A percentile compares a stretch with the other conserved stretches of the same genome.
Evolutionary conservation across 768 basidiomycete species (phyloP).

Genomic region (Boletus huronensis): DNA sequence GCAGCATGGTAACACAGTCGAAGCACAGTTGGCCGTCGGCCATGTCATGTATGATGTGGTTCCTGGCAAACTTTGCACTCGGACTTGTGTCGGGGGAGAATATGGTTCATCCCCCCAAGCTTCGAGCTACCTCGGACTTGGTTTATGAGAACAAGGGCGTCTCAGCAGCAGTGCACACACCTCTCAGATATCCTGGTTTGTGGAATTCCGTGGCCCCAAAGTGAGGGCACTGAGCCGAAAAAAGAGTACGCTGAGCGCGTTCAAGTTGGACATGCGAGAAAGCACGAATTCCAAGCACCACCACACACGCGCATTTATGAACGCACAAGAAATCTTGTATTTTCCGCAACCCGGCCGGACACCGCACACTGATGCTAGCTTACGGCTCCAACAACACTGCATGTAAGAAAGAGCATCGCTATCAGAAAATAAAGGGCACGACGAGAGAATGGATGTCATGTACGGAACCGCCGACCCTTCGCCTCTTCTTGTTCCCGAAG

Average conservation of each 20-base stretch:
- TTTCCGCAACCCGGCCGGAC: neutral
- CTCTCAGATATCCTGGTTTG: no score
- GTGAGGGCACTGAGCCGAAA: neutral
- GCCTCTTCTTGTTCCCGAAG: conserved; percentile 38
- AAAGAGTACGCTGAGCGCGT: neutral
- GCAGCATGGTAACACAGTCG: no score
- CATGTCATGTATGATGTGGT: no score
- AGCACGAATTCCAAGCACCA: neutral
- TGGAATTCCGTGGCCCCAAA: no score
- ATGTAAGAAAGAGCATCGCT: neutral
- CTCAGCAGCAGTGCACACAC: no score
- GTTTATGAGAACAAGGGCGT: neutral
- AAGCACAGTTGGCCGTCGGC: no score
- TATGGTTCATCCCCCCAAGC: no score
- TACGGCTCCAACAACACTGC: neutral
- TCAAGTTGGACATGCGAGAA: neutral
- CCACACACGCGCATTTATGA: neutral
- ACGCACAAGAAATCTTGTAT: neutral
- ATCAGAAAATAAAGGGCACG: neutral
- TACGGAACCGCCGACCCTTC: conserved; percentile 78
- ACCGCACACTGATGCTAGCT: neutral
- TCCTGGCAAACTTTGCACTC: no score
- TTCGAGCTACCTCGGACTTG: no score
- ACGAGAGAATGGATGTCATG: conserved; percentile 18
- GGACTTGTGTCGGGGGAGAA: no score